A percentile compares a stretch with the other conserved stretches of the same genome.
phyloP scores from a whole-genome alignment of 1,139 yeast genomes.

The Saccharomyces hybrid region DNA sequence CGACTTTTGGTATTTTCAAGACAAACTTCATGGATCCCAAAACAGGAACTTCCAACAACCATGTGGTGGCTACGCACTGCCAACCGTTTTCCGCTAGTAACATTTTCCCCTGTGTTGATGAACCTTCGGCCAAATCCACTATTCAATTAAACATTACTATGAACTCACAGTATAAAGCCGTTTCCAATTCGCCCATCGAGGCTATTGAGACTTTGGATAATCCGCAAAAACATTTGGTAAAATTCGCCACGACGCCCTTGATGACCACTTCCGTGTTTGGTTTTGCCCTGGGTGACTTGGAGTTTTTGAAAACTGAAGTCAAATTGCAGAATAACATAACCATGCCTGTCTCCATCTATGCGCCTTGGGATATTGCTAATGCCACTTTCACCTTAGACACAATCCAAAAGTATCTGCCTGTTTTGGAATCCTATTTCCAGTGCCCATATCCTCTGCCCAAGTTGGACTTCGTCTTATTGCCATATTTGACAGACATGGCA shows the following conservation, averaged over 20 bases:
- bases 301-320: constrained; percentile 37
- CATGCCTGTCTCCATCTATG: constrained; percentile 45
- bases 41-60: constrained; percentile 43
- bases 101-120: constrained; percentile 63
- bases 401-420: constrained; percentile 42
- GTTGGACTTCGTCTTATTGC: constrained; percentile 58
- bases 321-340: constrained; percentile 18
- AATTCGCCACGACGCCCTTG: constrained; percentile 47
- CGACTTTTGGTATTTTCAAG: constrained; percentile 60
- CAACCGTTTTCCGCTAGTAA: constrained; percentile 59
- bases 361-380: constrained; percentile 42
- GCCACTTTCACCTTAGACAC: constrained; percentile 43
- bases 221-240: constrained; percentile 28
- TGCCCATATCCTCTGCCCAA: constrained; percentile 49
- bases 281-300: constrained; percentile 59
- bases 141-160: constrained; percentile 38
- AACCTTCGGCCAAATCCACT: constrained; percentile 46
- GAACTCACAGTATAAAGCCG: neutral
- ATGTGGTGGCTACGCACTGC: constrained; percentile 57
- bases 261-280: constrained; percentile 59
- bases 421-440: constrained; percentile 38
- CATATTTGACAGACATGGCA: constrained; percentile 66
- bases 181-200: constrained; percentile 27
- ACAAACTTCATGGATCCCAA: constrained; percentile 50
- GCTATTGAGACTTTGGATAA: constrained; percentile 17